Evolutionary conservation across 2,329 filamentous ascomycete species (phyloP).

Genomic region (Botryotinia calthae): DNA sequence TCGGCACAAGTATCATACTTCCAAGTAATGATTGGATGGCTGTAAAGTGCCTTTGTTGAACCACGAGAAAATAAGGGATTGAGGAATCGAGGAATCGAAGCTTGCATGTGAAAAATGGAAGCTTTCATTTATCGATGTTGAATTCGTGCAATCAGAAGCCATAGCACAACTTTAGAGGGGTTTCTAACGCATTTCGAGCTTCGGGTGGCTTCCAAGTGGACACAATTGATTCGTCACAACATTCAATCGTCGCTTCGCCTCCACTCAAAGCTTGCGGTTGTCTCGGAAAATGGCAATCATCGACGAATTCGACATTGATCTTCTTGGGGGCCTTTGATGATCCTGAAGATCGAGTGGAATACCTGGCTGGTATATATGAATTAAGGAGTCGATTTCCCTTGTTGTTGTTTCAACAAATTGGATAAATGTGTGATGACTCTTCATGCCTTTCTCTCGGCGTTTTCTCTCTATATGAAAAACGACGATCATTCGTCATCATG

Average conservation of each 20-base stretch:
- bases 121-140: constrained; percentile 8
- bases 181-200: constrained; percentile 6
- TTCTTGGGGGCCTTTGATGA: background rate
- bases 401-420: background rate
- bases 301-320: background rate
- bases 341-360: background rate
- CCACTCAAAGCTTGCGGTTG: background rate
- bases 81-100: constrained; percentile 9
- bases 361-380: background rate
- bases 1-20: background rate
- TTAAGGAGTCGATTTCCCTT: background rate
- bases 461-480: background rate
- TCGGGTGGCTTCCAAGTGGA: constrained; percentile 17
- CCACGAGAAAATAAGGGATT: background rate
- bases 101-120: background rate
- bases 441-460: background rate
- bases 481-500: constrained; percentile 3
- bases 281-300: constrained; percentile 10
- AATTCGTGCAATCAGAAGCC: constrained; percentile 13
- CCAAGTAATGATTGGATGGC: background rate
- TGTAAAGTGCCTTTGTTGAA: background rate
- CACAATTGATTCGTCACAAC: background rate
- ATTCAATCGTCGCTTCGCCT: background rate
- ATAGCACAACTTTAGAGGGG: background rate
- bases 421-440: background rate